Conservation (phyloP, 768 basidiomycete genomes). For the Pleurotus tuber-regium region DNA sequence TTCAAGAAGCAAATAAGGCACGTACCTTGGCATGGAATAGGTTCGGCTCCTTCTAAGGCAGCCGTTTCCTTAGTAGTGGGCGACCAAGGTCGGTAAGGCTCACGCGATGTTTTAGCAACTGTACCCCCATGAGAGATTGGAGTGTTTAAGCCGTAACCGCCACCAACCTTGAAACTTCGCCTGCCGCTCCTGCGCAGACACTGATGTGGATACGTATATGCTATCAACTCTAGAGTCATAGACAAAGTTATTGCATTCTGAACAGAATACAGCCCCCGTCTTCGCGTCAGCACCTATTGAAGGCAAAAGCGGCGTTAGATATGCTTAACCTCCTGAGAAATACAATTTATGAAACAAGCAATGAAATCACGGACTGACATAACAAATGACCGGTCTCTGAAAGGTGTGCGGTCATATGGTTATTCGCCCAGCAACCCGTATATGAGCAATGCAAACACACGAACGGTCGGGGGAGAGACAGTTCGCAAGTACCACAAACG, state of each 20-base stretch:
- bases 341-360: too few relatives aligned
- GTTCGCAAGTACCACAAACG: slow-evolving; percentile 57
- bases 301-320: slow-evolving; percentile 3
- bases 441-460: slow-evolving; percentile 72
- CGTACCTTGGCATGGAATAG: slow-evolving; percentile 75
- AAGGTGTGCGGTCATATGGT: slow-evolving; percentile 60
- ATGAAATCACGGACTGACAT: slow-evolving; percentile 54
- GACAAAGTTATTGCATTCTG: slow-evolving; percentile 72
- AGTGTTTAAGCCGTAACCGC: background rate
- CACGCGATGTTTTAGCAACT: slow-evolving; percentile 36
- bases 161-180: slow-evolving; percentile 57
- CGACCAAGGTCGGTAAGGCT: slow-evolving; percentile 37
- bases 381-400: slow-evolving; percentile 57
- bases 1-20: background rate
- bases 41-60: slow-evolving; percentile 45
- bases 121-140: background rate
- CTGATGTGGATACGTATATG: slow-evolving; percentile 38
- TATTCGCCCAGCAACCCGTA: slow-evolving; percentile 65
- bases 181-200: slow-evolving; percentile 59
- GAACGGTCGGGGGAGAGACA: slow-evolving; percentile 60
- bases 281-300: slow-evolving; percentile 67
- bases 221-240: slow-evolving; percentile 54
- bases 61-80: slow-evolving; percentile 34
- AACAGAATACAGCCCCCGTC: slow-evolving; percentile 75
- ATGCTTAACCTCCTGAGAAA: too few relatives aligned